These are phyloP conservation scores for Gnomoniopsis smithogilvyi DNA, from an alignment of 2,329 filamentous ascomycete genomes.

Conservation along the genomic window DNA sequence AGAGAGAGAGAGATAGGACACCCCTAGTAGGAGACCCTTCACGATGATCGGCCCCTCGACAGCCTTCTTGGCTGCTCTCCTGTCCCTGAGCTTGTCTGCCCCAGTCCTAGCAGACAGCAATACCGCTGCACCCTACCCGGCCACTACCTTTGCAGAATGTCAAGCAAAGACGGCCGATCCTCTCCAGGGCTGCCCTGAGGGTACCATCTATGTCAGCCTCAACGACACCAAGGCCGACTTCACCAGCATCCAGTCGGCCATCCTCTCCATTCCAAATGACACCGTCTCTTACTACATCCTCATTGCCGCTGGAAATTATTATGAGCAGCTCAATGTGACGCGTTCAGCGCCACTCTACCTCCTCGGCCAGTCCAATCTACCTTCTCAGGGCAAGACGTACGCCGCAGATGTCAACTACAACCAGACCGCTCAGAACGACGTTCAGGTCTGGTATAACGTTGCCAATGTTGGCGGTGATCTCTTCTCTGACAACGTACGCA, in stretches of 20 bases:
- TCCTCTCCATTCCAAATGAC: slow-evolving; percentile 37
- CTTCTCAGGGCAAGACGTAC: slow-evolving; percentile 29
- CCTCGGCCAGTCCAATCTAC: slow-evolving; percentile 52
- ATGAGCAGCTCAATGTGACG: slow-evolving; percentile 64
- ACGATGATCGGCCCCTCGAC: slow-evolving; percentile 12
- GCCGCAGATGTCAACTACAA: slow-evolving; percentile 41
- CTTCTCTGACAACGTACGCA: slow-evolving; percentile 50
- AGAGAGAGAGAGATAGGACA: neutral
- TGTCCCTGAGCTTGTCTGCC: slow-evolving; percentile 1
- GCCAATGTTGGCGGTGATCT: slow-evolving; percentile 44
- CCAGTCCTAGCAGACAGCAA: slow-evolving; percentile 16
- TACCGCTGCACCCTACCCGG: slow-evolving; percentile 20
- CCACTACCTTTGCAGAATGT: slow-evolving; percentile 28
- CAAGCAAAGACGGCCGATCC: slow-evolving; percentile 31
- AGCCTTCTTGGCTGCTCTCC: slow-evolving; percentile 15
- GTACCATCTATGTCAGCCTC: slow-evolving; percentile 40
- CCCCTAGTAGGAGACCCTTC: neutral
- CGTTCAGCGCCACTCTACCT: slow-evolving; percentile 58
- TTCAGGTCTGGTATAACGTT: slow-evolving; percentile 56
- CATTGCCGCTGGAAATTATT: slow-evolving; percentile 57
- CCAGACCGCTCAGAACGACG: slow-evolving; percentile 35
- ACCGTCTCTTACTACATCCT: slow-evolving; percentile 51
- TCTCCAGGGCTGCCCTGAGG: slow-evolving; percentile 35
- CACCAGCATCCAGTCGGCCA: slow-evolving; percentile 37
- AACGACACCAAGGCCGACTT: slow-evolving; percentile 33